These are phyloP conservation scores for Camelina laxa DNA, from an alignment of 345 rosid genomes.

Conservation along the genomic window DNA sequence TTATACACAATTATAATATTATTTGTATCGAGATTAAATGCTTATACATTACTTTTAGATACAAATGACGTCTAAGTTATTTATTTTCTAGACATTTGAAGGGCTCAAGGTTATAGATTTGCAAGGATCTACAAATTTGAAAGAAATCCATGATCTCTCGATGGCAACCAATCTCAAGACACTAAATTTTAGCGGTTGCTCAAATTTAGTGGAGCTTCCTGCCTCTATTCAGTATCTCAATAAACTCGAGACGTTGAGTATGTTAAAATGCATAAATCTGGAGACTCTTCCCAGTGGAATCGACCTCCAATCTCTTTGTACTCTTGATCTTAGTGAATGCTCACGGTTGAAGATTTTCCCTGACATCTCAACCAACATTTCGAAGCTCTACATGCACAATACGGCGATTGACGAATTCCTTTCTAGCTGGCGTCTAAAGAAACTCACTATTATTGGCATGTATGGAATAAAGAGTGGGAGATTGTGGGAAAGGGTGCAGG, in stretches of 20 bases:
- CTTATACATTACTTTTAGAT: no score
- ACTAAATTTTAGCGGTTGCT: conserved; percentile 11
- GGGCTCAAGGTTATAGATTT: no score
- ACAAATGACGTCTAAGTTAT: no score
- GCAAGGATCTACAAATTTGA: no score
- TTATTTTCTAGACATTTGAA: no score
- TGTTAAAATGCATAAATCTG: conserved; percentile 4
- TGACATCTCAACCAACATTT: conserved; percentile 17
- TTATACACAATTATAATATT: no score
- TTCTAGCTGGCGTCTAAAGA: neutral
- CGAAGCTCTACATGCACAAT: accelerated
- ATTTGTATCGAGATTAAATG: no score
- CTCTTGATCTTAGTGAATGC: neutral
- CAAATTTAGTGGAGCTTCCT: conserved; percentile 10
- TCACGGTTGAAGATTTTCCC: conserved; percentile 12
- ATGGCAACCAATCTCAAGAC: conserved; percentile 17
- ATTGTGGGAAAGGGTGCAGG: no score
- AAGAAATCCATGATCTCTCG: no score
- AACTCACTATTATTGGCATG: neutral
- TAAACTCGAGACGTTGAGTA: neutral
- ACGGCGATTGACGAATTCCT: conserved; percentile 7
- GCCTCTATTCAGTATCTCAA: neutral
- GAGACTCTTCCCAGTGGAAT: neutral
- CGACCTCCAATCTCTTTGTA: neutral
- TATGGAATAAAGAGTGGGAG: neutral